Evolutionary conservation across 306 rosid species (phyloP).

Genomic region (Crotalaria pallida): DNA sequence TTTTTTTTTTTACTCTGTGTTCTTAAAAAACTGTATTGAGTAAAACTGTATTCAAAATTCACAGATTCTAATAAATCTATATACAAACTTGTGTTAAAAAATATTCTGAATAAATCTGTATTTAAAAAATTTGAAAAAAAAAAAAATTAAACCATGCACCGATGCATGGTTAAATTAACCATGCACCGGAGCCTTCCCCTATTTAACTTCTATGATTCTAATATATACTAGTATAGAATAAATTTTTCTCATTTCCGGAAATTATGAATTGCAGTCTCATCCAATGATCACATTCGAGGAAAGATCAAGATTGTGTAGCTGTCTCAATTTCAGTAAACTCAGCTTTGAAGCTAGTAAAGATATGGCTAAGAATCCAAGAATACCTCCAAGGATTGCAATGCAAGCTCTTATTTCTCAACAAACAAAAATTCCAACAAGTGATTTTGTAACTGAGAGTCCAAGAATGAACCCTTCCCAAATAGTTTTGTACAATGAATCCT

Average conservation of each 20-base stretch:
- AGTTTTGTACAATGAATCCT: constrained; percentile 21
- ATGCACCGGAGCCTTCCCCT: no score
- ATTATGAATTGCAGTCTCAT: constrained; percentile 55
- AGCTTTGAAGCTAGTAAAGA: constrained; percentile 69
- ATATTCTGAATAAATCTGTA: no score
- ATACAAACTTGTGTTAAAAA: no score
- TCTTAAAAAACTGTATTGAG: no score
- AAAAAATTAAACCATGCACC: no score
- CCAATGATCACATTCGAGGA: constrained; percentile 51
- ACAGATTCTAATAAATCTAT: no score
- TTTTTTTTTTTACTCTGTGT: neutral
- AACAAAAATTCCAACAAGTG: constrained; percentile 27
- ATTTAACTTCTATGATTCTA: neutral
- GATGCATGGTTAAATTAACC: no score
- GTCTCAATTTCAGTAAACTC: constrained; percentile 63
- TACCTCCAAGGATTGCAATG: constrained; percentile 71
- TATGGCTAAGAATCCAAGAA: constrained; percentile 74
- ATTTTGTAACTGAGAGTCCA: constrained; percentile 20
- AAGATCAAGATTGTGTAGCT: constrained; percentile 65
- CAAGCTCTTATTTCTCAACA: constrained; percentile 71
- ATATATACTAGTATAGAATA: neutral
- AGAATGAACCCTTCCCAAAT: constrained; percentile 23
- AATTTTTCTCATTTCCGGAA: constrained; percentile 2
- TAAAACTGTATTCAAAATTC: no score
- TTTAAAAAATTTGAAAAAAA: no score